These are phyloP conservation scores for Begonia loranthoides DNA, from an alignment of 306 rosid species.

Conservation along the genomic window DNA sequence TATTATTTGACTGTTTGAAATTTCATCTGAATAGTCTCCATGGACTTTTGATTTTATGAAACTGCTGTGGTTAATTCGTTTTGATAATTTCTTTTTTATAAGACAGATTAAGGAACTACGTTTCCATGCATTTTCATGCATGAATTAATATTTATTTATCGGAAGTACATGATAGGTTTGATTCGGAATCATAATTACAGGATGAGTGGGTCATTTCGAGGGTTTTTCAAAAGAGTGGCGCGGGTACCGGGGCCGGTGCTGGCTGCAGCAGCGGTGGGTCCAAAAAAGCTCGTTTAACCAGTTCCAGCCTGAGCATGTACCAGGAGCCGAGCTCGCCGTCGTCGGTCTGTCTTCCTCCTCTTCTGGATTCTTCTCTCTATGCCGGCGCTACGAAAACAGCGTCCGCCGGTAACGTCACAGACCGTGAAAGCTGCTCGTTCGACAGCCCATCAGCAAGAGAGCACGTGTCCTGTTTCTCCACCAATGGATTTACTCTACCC, in stretches of 20 bases:
- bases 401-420: slow-evolving; percentile 14
- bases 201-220: slow-evolving; percentile 98
- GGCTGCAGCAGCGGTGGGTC: slow-evolving; percentile 18
- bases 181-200: slow-evolving; percentile 10
- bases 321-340: slow-evolving; percentile 78
- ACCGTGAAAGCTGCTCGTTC: slow-evolving; percentile 42
- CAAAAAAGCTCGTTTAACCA: slow-evolving; percentile 26
- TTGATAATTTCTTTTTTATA: too few species aligned
- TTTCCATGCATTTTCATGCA: too few species aligned
- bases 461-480: slow-evolving; percentile 99
- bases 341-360: slow-evolving; percentile 77
- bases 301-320: slow-evolving; percentile 18
- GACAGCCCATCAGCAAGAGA: slow-evolving; percentile 37
- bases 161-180: too few species aligned
- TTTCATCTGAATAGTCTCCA: too few species aligned
- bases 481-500: slow-evolving; percentile 17
- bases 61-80: too few species aligned
- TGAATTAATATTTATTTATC: too few species aligned
- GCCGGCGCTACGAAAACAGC: slow-evolving; percentile 1
- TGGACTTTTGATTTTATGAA: too few species aligned
- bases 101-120: too few species aligned
- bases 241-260: slow-evolving; percentile 13
- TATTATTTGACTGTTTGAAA: too few species aligned
- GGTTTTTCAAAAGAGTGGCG: slow-evolving; percentile 59
- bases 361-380: slow-evolving; percentile 61